Conservation (phyloP, 768 basidiomycete genomes). For the Nevesoporus exiguus region DNA sequence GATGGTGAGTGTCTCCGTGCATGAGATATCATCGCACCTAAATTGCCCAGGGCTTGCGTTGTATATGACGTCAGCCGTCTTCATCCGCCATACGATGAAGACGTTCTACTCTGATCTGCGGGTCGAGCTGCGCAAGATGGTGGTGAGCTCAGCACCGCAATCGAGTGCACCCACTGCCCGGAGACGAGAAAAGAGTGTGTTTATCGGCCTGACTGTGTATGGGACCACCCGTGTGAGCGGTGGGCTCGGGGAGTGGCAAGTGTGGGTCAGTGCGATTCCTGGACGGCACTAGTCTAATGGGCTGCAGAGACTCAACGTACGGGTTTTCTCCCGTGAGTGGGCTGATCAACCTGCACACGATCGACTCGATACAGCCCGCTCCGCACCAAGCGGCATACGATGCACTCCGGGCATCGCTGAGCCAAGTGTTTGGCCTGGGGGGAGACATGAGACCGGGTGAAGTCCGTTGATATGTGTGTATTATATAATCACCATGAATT, state of each 20-base stretch:
- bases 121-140: slow-evolving; percentile 52
- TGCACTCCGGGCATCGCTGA: slow-evolving; percentile 39
- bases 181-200: slow-evolving; percentile 54
- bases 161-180: not conserved
- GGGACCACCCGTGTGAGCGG: slow-evolving; percentile 66
- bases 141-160: slow-evolving; percentile 21
- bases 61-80: slow-evolving; percentile 66
- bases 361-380: slow-evolving; percentile 76
- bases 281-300: not conserved
- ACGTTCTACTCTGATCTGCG: slow-evolving; percentile 66
- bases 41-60: slow-evolving; percentile 57
- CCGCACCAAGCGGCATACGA: slow-evolving; percentile 72
- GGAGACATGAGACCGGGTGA: slow-evolving; percentile 18
- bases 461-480: not conserved
- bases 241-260: slow-evolving; percentile 62
- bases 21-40: not conserved
- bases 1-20: slow-evolving; percentile 50
- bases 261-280: slow-evolving; percentile 41
- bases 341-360: slow-evolving; percentile 57
- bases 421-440: slow-evolving; percentile 21
- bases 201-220: slow-evolving; percentile 50
- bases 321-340: slow-evolving; percentile 66
- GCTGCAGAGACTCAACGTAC: slow-evolving; percentile 64
- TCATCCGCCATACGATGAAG: slow-evolving; percentile 71
- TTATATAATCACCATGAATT: slow-evolving; percentile 11